phyloP scores from a whole-genome alignment of 768 basidiomycete genomes.

The Symmetrospora coprosmae region DNA sequence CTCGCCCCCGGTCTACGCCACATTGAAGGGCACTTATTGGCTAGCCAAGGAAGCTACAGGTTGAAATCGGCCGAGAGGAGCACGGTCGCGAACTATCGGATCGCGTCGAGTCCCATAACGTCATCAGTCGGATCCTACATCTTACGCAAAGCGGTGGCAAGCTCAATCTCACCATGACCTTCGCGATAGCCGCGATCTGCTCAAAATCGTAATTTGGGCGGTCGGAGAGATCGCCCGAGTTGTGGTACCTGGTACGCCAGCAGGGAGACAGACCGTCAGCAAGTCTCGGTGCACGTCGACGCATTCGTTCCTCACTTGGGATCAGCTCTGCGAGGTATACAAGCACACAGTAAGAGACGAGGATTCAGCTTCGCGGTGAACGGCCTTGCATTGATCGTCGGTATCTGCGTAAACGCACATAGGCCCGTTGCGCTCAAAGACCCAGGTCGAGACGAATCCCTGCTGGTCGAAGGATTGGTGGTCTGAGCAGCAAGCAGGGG shows the following conservation, averaged over 20 bases:
- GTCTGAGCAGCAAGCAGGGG: constrained; percentile 33
- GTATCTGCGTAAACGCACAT: too few relatives aligned
- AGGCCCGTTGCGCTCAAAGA: constrained; percentile 33
- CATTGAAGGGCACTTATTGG: too few relatives aligned
- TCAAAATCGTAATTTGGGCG: constrained; percentile 29
- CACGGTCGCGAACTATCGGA: constrained; percentile 26
- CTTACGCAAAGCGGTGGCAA: too few relatives aligned
- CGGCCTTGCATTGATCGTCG: too few relatives aligned
- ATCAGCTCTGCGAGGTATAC: background rate
- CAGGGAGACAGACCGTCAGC: background rate
- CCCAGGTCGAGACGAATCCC: constrained; percentile 26
- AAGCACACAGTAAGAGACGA: background rate
- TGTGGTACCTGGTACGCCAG: too few relatives aligned
- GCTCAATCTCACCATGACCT: constrained; percentile 29
- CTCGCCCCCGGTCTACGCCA: too few relatives aligned
- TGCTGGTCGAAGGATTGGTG: constrained; percentile 28
- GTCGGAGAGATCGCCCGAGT: constrained; percentile 31
- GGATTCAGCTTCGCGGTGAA: too few relatives aligned
- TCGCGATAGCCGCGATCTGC: constrained; percentile 30
- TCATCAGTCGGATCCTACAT: background rate
- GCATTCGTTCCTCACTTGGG: too few relatives aligned
- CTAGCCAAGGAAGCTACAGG: background rate
- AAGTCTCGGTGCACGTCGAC: background rate
- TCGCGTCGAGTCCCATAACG: too few relatives aligned
- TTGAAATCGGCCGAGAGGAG: constrained; percentile 24